A percentile compares a stretch with the other conserved stretches of the same genome.
phyloP scores from a whole-genome alignment of 2,329 filamentous ascomycete species.

The Canariomyces notabilis region DNA sequence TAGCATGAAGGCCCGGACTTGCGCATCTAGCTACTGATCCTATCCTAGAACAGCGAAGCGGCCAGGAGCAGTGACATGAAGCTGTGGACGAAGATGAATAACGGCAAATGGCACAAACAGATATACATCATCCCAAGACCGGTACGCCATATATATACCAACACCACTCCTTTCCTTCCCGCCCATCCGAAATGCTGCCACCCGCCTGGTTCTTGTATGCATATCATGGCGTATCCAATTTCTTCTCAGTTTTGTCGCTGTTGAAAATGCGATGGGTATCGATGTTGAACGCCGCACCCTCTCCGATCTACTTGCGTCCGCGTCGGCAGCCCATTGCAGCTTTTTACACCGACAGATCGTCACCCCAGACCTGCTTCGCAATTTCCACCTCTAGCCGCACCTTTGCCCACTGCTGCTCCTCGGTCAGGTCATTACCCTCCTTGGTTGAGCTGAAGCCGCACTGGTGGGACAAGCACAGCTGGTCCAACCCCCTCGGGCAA shows the following conservation, averaged over 20 bases:
- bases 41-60: no score
- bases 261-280: conserved; percentile 12
- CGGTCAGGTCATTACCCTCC: conserved; percentile 51
- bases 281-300: conserved; percentile 12
- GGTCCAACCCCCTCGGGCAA: conserved; percentile 48
- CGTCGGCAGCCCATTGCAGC: no score
- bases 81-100: no score
- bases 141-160: no score
- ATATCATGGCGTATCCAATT: neutral
- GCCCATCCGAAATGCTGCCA: neutral
- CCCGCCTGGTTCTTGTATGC: neutral
- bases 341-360: conserved; percentile 35
- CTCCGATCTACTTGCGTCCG: neutral
- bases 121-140: no score
- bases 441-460: conserved; percentile 53
- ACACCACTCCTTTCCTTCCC: no score
- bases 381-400: conserved; percentile 50
- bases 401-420: conserved; percentile 56
- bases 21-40: no score
- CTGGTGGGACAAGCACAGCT: conserved; percentile 53
- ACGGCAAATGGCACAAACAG: no score
- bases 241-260: conserved; percentile 2
- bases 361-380: conserved; percentile 52
- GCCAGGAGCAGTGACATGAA: no score
- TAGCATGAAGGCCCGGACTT: no score